Evolutionary conservation across 2,329 filamentous ascomycete genomes (phyloP).

Genomic region (Xylariaceae sp.): DNA sequence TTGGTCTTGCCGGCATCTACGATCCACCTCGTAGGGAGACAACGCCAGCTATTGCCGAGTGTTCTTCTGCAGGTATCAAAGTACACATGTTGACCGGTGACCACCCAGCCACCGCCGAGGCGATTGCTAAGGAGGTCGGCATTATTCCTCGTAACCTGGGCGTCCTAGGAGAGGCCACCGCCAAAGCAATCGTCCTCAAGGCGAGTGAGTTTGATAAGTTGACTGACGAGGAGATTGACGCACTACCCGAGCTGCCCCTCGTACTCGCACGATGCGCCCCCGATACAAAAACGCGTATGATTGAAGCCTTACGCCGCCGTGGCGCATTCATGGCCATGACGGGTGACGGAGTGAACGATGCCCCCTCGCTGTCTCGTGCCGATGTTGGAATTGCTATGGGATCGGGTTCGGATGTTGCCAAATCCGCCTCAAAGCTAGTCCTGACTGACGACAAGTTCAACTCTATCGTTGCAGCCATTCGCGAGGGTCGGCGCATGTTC

Average conservation of each 20-base stretch:
- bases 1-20: slow-evolving; percentile 81
- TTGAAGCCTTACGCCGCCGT: slow-evolving; percentile 76
- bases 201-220: slow-evolving; percentile 75
- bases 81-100: slow-evolving; percentile 85
- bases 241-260: slow-evolving; percentile 66
- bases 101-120: slow-evolving; percentile 70
- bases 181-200: slow-evolving; percentile 66
- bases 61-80: slow-evolving; percentile 66
- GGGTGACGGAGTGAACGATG: slow-evolving; percentile 83
- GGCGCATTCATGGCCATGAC: slow-evolving; percentile 79
- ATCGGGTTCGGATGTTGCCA: slow-evolving; percentile 80
- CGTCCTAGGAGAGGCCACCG: slow-evolving; percentile 55
- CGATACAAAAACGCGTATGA: slow-evolving; percentile 85
- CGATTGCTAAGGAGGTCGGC: slow-evolving; percentile 73
- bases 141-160: slow-evolving; percentile 64
- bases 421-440: slow-evolving; percentile 76
- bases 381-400: slow-evolving; percentile 91
- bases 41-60: slow-evolving; percentile 63
- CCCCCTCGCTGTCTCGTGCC: slow-evolving; percentile 70
- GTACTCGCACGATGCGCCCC: slow-evolving; percentile 82
- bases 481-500: slow-evolving; percentile 78
- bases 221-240: slow-evolving; percentile 69
- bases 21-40: slow-evolving; percentile 82
- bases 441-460: slow-evolving; percentile 86
- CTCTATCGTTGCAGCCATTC: slow-evolving; percentile 75